These are phyloP conservation scores for Teunomyces stri DNA, from an alignment of 805 yeast species.

Conservation along the genomic window DNA sequence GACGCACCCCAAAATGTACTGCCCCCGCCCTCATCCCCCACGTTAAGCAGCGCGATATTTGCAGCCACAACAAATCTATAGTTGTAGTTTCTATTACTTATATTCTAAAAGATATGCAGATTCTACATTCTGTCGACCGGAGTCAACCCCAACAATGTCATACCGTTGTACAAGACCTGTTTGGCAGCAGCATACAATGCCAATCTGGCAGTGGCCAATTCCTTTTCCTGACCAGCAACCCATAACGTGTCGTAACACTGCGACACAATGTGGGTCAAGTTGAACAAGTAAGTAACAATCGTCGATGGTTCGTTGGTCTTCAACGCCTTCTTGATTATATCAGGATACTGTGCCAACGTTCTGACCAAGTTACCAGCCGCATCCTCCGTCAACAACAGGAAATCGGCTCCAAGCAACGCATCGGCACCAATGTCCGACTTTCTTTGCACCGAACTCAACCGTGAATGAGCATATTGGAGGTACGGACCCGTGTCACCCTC, in stretches of 20 bases:
- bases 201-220: constrained; percentile 83
- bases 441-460: constrained; percentile 92
- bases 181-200: constrained; percentile 89
- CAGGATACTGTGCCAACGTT: constrained; percentile 86
- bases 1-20: too few species aligned
- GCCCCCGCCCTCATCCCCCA: too few species aligned
- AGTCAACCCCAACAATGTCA: constrained; percentile 84
- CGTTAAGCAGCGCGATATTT: too few species aligned
- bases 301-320: constrained; percentile 92
- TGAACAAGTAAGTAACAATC: constrained; percentile 88
- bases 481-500: constrained; percentile 99
- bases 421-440: constrained; percentile 53
- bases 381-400: constrained; percentile 63
- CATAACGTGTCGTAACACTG: constrained; percentile 94
- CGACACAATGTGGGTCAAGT: constrained; percentile 88
- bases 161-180: constrained; percentile 86
- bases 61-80: too few species aligned
- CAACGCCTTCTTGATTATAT: constrained; percentile 75
- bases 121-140: constrained; percentile 97
- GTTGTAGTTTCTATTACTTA: too few species aligned
- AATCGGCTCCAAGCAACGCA: constrained; percentile 50
- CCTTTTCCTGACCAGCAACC: constrained; percentile 93
- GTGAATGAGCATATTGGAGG: constrained; percentile 96
- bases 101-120: too few species aligned
- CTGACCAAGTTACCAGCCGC: constrained; percentile 72